These are phyloP conservation scores for Trametes gibbosa DNA, from an alignment of 768 basidiomycete species.

Conservation along the genomic window DNA sequence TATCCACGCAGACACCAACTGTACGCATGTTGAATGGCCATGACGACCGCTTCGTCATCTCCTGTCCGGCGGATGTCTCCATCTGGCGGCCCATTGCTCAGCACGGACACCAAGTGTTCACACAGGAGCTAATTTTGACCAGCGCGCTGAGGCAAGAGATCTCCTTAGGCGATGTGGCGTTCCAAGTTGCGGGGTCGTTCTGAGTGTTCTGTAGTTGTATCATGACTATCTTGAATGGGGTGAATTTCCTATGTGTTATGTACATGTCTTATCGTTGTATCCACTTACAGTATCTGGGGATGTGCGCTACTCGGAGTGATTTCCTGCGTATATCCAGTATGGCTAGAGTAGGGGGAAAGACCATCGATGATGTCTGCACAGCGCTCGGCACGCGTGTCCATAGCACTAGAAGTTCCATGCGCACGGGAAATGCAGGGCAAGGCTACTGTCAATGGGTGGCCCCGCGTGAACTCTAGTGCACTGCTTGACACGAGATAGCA, in stretches of 20 bases:
- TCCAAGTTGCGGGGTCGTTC: slow-evolving; percentile 4
- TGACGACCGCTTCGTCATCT: slow-evolving; percentile 57
- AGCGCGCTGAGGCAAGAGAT: slow-evolving; percentile 65
- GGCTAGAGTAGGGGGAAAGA: too few species aligned
- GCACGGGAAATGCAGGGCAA: too few species aligned
- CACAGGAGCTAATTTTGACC: slow-evolving; percentile 63
- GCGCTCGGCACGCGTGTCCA: too few species aligned
- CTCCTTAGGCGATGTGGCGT: slow-evolving; percentile 51
- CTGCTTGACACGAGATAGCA: too few species aligned
- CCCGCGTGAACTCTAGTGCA: too few species aligned
- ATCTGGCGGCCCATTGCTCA: slow-evolving; percentile 65
- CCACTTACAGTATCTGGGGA: too few species aligned
- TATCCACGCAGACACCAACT: slow-evolving; percentile 50
- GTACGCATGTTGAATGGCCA: slow-evolving; percentile 51
- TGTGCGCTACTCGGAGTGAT: too few species aligned
- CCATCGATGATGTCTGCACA: too few species aligned
- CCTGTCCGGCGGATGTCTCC: slow-evolving; percentile 57
- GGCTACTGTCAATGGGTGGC: too few species aligned
- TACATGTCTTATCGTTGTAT: too few species aligned
- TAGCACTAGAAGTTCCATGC: too few species aligned
- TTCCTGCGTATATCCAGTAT: too few species aligned
- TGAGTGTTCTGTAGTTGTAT: neutral
- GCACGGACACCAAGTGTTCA: slow-evolving; percentile 57
- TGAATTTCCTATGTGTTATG: neutral
- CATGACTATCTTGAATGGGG: neutral